Conservation (phyloP, 2,329 filamentous ascomycete species). For the Elsinoe perseae region DNA sequence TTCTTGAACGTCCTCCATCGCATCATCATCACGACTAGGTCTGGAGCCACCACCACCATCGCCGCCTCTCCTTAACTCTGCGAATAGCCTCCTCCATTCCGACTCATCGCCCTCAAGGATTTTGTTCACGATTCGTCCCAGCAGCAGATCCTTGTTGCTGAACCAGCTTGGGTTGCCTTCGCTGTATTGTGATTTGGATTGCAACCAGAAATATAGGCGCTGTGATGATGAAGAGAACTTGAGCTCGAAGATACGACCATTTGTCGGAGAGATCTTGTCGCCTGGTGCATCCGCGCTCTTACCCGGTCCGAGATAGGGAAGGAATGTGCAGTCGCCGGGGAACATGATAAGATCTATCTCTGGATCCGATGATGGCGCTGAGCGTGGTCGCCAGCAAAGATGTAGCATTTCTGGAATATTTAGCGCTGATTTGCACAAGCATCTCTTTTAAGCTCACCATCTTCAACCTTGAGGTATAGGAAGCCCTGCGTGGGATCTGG, state of each 20-base stretch:
- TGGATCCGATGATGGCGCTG: conserved; percentile 60
- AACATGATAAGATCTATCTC: conserved; percentile 92
- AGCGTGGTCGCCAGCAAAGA: conserved; percentile 92
- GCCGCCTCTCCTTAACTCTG: conserved; percentile 47
- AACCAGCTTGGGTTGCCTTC: conserved; percentile 66
- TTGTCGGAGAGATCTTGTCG: conserved; percentile 54
- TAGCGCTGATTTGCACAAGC: not conserved
- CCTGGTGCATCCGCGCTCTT: conserved; percentile 30
- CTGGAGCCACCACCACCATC: conserved; percentile 50
- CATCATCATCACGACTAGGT: conserved; percentile 43
- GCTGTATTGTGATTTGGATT: conserved; percentile 74
- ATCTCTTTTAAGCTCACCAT: conserved; percentile 66
- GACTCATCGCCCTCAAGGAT: conserved; percentile 85
- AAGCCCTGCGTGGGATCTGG: conserved; percentile 69
- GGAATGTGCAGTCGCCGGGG: conserved; percentile 78
- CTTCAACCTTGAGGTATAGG: conserved; percentile 85
- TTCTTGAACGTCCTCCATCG: conserved; percentile 70
- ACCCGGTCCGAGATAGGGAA: conserved; percentile 53
- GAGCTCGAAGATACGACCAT: conserved; percentile 85
- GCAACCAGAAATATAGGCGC: conserved; percentile 91
- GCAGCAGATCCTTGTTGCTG: conserved; percentile 75
- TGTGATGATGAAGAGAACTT: conserved; percentile 91
- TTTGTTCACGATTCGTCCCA: conserved; percentile 77
- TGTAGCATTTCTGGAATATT: conserved; percentile 66
- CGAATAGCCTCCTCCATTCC: conserved; percentile 65